phyloP scores from a whole-genome alignment of 2,329 filamentous ascomycete species.

The Sporothrix inflata region DNA sequence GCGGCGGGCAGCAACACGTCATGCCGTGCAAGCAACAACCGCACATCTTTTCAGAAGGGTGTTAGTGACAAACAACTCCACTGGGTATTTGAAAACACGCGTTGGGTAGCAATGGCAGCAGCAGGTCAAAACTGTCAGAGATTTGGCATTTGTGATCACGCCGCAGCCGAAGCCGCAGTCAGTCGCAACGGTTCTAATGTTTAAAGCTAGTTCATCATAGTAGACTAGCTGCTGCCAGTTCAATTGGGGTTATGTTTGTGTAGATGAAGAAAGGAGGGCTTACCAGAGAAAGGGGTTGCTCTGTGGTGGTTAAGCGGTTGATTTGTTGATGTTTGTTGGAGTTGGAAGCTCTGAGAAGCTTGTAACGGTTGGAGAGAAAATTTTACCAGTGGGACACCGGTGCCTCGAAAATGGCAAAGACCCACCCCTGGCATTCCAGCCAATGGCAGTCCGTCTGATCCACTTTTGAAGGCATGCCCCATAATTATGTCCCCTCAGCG shows the following conservation, averaged over 20 bases:
- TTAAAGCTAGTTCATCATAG: slow-evolving; percentile 55
- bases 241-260: too few species aligned
- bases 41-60: background rate
- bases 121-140: slow-evolving; percentile 37
- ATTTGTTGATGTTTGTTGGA: slow-evolving; percentile 12
- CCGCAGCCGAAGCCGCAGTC: slow-evolving; percentile 51
- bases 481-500: background rate
- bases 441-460: background rate
- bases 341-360: background rate
- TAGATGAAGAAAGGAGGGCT: background rate
- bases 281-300: background rate
- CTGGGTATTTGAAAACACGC: background rate
- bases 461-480: background rate
- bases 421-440: background rate
- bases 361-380: background rate
- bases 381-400: background rate
- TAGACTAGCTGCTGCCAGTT: background rate
- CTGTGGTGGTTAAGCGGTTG: background rate
- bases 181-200: slow-evolving; percentile 63
- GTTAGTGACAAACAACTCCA: slow-evolving; percentile 8
- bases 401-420: background rate
- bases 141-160: slow-evolving; percentile 58
- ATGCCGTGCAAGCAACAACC: slow-evolving; percentile 19
- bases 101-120: background rate
- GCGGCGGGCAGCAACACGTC: slow-evolving; percentile 17